Evolutionary conservation across 2,329 filamentous ascomycete species (phyloP), one percentile per base, ranked within the genome.

Genomic region (Fulvia fulva): DNA sequence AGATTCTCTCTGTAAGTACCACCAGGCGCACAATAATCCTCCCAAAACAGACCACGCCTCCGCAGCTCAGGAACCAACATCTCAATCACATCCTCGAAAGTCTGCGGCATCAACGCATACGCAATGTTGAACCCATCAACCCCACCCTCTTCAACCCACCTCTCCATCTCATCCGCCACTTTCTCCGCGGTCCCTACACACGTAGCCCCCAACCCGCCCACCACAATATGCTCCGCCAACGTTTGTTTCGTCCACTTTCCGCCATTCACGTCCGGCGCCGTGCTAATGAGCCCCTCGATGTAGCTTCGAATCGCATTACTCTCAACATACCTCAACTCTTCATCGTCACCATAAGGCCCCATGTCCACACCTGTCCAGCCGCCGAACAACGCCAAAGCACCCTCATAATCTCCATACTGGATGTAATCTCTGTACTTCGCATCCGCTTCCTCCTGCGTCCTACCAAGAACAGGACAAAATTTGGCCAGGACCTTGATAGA

Each of bases 41-140:
- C 71, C 74, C 75, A 84, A 69, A 86, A 85, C 5, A 86, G 67
- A 0, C 85, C 84, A 22, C 87, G 76, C 11, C 74, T 75, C 26
- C 78, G 80, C 19, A 90, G 75, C 64, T 89, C 87, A 0, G 87
- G 87, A 1, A 89, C 69, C 6, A 89, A 71, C 1, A 87, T 75
- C 25, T 89, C 83, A 43, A 85, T 81, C 12, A 89, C 83, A 63
- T 89, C 87, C 58, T 85, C 81, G 73, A 89, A 89, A 0, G 84
- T 85, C 57, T 83, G 81, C 0, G 86, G 87, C 65, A 86, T 86
- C n/a, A 87, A 73, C 0, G 84, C 83, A 62, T 89, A 88, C 1
- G 83, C 86, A 70, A 90, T 80, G 68, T 91, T 91, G 73, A 91
- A 91, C 0, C 87, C 87, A 67, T 90, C 87, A 0, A 90, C 81